phyloP scores from a whole-genome alignment of 768 basidiomycete genomes.

The Podaxis rugospora region DNA sequence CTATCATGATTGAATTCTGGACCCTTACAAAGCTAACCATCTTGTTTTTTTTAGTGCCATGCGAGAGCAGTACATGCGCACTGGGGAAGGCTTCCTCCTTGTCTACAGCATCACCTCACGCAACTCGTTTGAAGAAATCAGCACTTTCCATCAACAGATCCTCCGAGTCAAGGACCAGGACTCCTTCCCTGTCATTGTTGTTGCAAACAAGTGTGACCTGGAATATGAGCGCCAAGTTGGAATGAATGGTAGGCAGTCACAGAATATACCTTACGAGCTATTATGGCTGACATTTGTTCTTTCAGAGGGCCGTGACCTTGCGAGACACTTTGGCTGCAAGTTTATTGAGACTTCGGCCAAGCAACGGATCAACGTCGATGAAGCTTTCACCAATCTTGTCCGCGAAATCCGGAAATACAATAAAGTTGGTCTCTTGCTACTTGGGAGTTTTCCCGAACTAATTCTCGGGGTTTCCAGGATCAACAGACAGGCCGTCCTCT shows the following conservation, averaged over 20 bases:
- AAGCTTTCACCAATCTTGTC: constrained; percentile 91
- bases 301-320: constrained; percentile 94
- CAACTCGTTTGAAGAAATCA: constrained; percentile 96
- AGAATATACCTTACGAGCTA: background rate
- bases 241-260: constrained; percentile 68
- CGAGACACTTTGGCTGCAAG: constrained; percentile 90
- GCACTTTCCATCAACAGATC: constrained; percentile 94
- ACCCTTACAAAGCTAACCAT: constrained; percentile 8
- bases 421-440: constrained; percentile 49
- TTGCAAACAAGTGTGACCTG: constrained; percentile 97
- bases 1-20: constrained; percentile 3
- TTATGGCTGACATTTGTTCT: background rate
- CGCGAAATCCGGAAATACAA: constrained; percentile 93
- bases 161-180: constrained; percentile 96
- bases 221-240: constrained; percentile 96
- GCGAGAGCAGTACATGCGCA: constrained; percentile 99
- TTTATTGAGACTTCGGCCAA: constrained; percentile 97
- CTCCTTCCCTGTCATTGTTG: constrained; percentile 90
- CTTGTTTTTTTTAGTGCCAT: constrained; percentile 63
- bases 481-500: constrained; percentile 73
- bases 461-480: constrained; percentile 38
- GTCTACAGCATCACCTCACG: constrained; percentile 99
- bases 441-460: constrained; percentile 8
- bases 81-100: constrained; percentile 95
- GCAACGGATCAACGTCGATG: constrained; percentile 94